Evolutionary conservation across 176 grass and related monocot species (phyloP).

Genomic region (Aegilops umbellulata): DNA sequence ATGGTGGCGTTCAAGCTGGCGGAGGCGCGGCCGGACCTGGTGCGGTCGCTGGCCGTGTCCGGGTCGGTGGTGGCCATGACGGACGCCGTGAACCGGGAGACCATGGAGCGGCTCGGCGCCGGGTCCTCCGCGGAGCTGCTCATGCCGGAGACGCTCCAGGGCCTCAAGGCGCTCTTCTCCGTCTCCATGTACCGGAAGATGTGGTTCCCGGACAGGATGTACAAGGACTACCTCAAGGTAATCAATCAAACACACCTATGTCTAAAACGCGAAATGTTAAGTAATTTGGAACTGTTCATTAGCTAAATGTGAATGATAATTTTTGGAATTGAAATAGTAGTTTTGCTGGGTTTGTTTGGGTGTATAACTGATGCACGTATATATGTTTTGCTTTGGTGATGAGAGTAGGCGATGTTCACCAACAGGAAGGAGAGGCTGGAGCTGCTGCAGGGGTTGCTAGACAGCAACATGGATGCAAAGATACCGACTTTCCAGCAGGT

Average conservation of each 20-base stretch:
- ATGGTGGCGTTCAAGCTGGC: conserved; percentile 97
- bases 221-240: conserved; percentile 92
- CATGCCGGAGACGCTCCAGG: conserved; percentile 68
- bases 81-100: conserved; percentile 61
- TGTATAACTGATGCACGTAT: not conserved
- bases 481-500: conserved; percentile 74
- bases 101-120: conserved; percentile 52
- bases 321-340: not conserved
- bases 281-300: not conserved
- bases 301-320: not conserved
- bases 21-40: conserved; percentile 64
- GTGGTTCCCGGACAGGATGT: conserved; percentile 79
- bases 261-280: not conserved
- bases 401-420: conserved; percentile 68
- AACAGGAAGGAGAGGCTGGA: conserved; percentile 76
- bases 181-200: conserved; percentile 78
- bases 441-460: conserved; percentile 70
- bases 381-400: conserved; percentile 2
- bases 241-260: not conserved
- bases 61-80: conserved; percentile 88
- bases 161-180: conserved; percentile 75
- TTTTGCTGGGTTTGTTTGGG: not conserved
- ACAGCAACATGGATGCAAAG: conserved; percentile 68
- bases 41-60: conserved; percentile 72
- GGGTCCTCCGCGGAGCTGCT: conserved; percentile 73